Percentiles rank a stretch among this genome's conserved stretches.
These are phyloP conservation scores for Luffa acutangula DNA, from an alignment of 306 rosid genomes.

Conservation along the genomic window DNA sequence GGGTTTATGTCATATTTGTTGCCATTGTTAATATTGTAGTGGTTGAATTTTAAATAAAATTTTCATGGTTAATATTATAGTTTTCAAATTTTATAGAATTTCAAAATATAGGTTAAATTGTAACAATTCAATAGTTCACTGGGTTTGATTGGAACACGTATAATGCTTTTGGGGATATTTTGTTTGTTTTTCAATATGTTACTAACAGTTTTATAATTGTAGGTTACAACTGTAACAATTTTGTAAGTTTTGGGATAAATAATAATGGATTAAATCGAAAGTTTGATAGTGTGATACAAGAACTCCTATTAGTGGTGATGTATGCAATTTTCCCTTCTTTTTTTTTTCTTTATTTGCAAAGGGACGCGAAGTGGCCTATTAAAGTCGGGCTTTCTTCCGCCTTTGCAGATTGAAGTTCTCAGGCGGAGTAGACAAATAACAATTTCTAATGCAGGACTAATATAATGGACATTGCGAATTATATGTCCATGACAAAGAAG, in stretches of 20 bases:
- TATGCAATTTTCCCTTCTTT: neutral
- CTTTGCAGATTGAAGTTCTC: slow-evolving; percentile 4
- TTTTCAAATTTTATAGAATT: neutral
- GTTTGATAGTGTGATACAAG: neutral
- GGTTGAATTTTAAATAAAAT: too few relatives aligned
- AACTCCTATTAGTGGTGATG: neutral
- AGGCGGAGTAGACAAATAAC: neutral
- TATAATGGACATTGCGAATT: slow-evolving; percentile 40
- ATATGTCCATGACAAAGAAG: slow-evolving; percentile 40
- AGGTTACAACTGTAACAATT: too few relatives aligned
- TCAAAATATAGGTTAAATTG: too few relatives aligned
- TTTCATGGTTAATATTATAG: neutral
- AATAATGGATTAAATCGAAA: too few relatives aligned
- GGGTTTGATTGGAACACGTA: too few relatives aligned
- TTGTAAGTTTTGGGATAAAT: neutral
- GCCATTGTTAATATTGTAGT: neutral
- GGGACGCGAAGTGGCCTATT: neutral
- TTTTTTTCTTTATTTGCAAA: too few relatives aligned
- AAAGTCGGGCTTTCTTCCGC: neutral
- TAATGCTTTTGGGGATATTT: too few relatives aligned
- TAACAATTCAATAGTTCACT: too few relatives aligned
- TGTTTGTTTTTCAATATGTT: too few relatives aligned
- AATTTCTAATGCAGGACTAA: slow-evolving; percentile 46
- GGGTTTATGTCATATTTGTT: neutral
- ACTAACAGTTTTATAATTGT: too few relatives aligned